A percentile compares a stretch with the other conserved stretches of the same genome.
These are phyloP conservation scores for Sphagnum tenellum DNA, from an alignment of 225 moss, liverwort and hornwort genomes.

Conservation along the genomic window DNA sequence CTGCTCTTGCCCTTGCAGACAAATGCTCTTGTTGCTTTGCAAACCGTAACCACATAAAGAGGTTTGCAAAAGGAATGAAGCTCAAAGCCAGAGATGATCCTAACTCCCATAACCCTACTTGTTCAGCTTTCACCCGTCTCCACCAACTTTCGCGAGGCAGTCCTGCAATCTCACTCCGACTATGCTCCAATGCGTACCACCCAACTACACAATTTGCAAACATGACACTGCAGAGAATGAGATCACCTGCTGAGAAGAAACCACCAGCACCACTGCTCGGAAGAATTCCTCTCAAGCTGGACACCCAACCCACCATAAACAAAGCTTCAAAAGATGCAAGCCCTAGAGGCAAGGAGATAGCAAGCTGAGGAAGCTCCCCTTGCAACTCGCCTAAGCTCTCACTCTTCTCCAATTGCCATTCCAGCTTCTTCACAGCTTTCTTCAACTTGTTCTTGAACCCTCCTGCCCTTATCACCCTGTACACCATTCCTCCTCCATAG, in stretches of 20 bases:
- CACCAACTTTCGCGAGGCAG: conserved; percentile 15
- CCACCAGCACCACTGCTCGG: conserved; percentile 10
- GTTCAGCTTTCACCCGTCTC: conserved; percentile 17
- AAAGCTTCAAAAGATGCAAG: conserved; percentile 46
- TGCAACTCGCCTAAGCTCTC: conserved; percentile 22
- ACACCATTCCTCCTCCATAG: too few relatives aligned
- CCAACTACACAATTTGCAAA: conserved; percentile 53
- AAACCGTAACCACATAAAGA: conserved; percentile 52
- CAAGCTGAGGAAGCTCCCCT: conserved; percentile 31
- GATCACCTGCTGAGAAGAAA: conserved; percentile 43
- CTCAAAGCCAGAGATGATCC: conserved; percentile 29
- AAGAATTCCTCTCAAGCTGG: conserved; percentile 35
- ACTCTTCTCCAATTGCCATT: conserved; percentile 26
- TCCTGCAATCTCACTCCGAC: conserved; percentile 12
- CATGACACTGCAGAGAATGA: conserved; percentile 40
- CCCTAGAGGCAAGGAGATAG: conserved; percentile 34
- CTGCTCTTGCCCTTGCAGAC: conserved; percentile 23
- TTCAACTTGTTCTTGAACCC: conserved; percentile 17
- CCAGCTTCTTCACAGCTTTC: conserved; percentile 16
- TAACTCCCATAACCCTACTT: conserved; percentile 30
- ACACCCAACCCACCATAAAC: conserved; percentile 45
- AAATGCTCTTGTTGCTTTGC: conserved; percentile 31
- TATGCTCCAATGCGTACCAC: conserved; percentile 48
- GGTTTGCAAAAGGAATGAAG: conserved; percentile 53
- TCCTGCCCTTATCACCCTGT: not conserved